Conservation (phyloP, 768 basidiomycete genomes). For the Serendipita indica region DNA sequence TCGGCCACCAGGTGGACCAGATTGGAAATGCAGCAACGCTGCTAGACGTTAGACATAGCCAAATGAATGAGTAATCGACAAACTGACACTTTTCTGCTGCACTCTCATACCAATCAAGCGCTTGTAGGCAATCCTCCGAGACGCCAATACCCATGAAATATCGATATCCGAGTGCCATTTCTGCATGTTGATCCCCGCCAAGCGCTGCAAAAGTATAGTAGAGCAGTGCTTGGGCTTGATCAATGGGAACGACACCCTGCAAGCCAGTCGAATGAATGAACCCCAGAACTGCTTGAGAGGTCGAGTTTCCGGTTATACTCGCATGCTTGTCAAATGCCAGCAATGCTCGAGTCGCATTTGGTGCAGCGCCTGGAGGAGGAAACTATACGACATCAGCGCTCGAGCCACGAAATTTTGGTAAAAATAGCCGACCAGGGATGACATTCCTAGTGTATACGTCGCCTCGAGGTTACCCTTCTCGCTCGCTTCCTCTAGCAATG, state of each 20-base stretch:
- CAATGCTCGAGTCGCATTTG: slow-evolving; percentile 48
- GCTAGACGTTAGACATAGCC: slow-evolving; percentile 7
- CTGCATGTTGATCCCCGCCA: slow-evolving; percentile 70
- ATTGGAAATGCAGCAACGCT: slow-evolving; percentile 64
- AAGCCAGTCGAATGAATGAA: slow-evolving; percentile 86
- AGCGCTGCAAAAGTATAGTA: slow-evolving; percentile 92
- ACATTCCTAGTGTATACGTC: slow-evolving; percentile 45
- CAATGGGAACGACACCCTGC: slow-evolving; percentile 35
- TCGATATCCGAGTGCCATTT: slow-evolving; percentile 87
- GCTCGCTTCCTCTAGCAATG: slow-evolving; percentile 64
- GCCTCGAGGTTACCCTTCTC: slow-evolving; percentile 67
- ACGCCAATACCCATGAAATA: slow-evolving; percentile 95
- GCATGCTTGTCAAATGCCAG: slow-evolving; percentile 52
- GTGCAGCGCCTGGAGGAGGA: slow-evolving; percentile 29
- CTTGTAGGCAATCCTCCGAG: slow-evolving; percentile 66
- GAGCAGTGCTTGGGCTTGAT: slow-evolving; percentile 72
- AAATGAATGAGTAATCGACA: neutral
- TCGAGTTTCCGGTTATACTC: slow-evolving; percentile 58
- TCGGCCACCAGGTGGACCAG: slow-evolving; percentile 83
- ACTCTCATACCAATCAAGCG: slow-evolving; percentile 77
- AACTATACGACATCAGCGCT: slow-evolving; percentile 18
- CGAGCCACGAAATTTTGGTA: slow-evolving; percentile 48
- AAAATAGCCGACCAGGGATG: slow-evolving; percentile 45
- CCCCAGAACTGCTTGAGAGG: slow-evolving; percentile 71
- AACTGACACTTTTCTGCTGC: slow-evolving; percentile 69